phyloP scores from a whole-genome alignment of 148 eudicot genomes.

The Mesembryanthemum crystallinum region DNA sequence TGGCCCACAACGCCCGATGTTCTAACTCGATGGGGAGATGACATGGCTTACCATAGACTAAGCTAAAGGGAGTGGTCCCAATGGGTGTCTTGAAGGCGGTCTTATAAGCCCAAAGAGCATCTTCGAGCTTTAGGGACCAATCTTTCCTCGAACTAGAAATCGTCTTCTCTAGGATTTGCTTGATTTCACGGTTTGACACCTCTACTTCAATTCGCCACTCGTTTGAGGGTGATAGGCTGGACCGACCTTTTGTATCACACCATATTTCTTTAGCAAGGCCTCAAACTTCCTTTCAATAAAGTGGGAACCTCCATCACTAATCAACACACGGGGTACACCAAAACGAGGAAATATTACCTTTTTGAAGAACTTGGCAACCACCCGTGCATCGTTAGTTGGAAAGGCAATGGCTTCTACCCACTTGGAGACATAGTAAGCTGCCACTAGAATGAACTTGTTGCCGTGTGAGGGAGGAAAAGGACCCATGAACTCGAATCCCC shows the following conservation, averaged over 20 bases:
- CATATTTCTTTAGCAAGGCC: background rate
- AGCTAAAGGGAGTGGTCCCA: background rate
- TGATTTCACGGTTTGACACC: background rate
- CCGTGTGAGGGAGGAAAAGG: no score
- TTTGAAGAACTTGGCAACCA: no score
- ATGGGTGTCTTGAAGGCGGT: background rate
- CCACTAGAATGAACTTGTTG: no score
- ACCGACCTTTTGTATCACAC: background rate
- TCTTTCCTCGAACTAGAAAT: background rate
- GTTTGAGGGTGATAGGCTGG: background rate
- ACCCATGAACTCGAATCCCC: no score
- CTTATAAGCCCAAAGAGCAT: background rate
- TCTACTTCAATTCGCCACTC: background rate
- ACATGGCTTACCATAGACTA: background rate
- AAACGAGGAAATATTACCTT: no score
- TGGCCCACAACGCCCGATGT: background rate
- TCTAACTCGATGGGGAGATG: background rate
- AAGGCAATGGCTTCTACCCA: no score
- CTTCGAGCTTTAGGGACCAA: background rate
- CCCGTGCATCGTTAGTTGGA: no score
- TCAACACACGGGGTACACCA: no score
- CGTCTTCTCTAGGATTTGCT: background rate
- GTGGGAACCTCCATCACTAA: background rate
- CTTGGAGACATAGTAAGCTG: no score
- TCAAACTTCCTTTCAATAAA: background rate